A percentile compares a stretch with the other conserved stretches of the same genome.
Conservation (phyloP, 75 land plant genomes). For the Azolla pinnata region DNA sequence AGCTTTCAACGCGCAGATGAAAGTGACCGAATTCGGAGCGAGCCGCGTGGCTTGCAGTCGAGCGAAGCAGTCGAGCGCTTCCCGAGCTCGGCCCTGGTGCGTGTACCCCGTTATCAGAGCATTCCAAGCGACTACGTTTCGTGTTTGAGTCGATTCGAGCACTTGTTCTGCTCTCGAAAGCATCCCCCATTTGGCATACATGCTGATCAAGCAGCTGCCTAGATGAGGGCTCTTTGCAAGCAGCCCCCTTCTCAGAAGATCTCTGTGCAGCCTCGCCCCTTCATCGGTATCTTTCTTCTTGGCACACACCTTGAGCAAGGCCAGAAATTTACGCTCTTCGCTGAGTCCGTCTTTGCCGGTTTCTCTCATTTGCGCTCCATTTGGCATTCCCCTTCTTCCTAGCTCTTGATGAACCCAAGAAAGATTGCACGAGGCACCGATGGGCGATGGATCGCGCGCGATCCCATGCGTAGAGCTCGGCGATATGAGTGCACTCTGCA, state of each 20-base stretch:
- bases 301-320: neutral
- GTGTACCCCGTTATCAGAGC: constrained; percentile 45
- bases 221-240: neutral
- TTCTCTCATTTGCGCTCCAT: neutral
- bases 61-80: constrained; percentile 24
- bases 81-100: constrained; percentile 15
- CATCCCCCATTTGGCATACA: constrained; percentile 23
- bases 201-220: constrained; percentile 30
- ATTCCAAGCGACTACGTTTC: constrained; percentile 39
- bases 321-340: too few species aligned
- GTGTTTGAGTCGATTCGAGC: constrained; percentile 34
- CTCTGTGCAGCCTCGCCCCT: neutral
- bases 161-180: constrained; percentile 35
- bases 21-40: constrained; percentile 33
- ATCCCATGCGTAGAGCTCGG: too few species aligned
- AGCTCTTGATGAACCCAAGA: too few species aligned
- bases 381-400: too few species aligned
- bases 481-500: too few species aligned
- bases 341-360: neutral
- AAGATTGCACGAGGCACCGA: too few species aligned
- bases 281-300: neutral
- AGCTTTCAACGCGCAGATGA: constrained; percentile 28
- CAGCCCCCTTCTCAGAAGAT: neutral
- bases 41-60: constrained; percentile 25
- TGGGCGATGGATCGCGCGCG: too few species aligned